Evolutionary conservation across 1,284 basidiomycete genomes (phyloP).

Genomic region (Earliella scabrosa): DNA sequence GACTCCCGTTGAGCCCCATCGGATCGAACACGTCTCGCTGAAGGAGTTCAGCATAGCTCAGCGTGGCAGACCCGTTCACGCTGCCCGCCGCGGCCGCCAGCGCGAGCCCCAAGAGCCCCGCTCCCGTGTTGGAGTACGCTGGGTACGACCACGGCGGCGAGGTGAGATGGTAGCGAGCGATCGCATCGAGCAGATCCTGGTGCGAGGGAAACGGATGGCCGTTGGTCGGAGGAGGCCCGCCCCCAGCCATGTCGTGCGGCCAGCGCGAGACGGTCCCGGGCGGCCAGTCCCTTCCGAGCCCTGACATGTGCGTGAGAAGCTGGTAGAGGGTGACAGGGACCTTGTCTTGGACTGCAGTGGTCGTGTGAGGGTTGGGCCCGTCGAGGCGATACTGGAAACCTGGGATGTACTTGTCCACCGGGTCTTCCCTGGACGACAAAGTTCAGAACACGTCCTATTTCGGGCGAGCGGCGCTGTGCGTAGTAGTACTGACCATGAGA

Average conservation of each 20-base stretch:
- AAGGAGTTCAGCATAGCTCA: slow-evolving; percentile 47
- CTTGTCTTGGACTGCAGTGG: neutral
- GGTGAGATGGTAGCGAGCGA: slow-evolving; percentile 42
- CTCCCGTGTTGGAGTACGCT: slow-evolving; percentile 54
- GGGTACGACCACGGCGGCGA: slow-evolving; percentile 48
- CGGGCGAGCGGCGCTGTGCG: no score
- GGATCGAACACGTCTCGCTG: slow-evolving; percentile 39
- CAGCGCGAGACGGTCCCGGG: slow-evolving; percentile 42
- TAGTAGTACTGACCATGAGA: slow-evolving; percentile 43
- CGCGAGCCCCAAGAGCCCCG: slow-evolving; percentile 43
- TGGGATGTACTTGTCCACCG: slow-evolving; percentile 45
- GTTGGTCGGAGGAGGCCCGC: slow-evolving; percentile 34
- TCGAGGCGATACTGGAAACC: slow-evolving; percentile 33
- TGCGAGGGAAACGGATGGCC: slow-evolving; percentile 35
- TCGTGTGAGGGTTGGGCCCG: slow-evolving; percentile 12
- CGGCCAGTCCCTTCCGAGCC: slow-evolving; percentile 52
- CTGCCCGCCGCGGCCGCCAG: slow-evolving; percentile 45
- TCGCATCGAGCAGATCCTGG: slow-evolving; percentile 38
- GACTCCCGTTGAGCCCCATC: slow-evolving; percentile 26
- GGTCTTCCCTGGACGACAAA: slow-evolving; percentile 41
- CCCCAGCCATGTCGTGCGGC: slow-evolving; percentile 37
- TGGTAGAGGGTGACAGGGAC: slow-evolving; percentile 48
- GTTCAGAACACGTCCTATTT: neutral
- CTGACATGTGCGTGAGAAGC: slow-evolving; percentile 51
- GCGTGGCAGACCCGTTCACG: slow-evolving; percentile 29